A percentile compares a stretch with the other conserved stretches of the same genome.
These are phyloP conservation scores for Pythium biforme DNA, from an alignment of 352 stramenopile genomes.

Conservation along the genomic window DNA sequence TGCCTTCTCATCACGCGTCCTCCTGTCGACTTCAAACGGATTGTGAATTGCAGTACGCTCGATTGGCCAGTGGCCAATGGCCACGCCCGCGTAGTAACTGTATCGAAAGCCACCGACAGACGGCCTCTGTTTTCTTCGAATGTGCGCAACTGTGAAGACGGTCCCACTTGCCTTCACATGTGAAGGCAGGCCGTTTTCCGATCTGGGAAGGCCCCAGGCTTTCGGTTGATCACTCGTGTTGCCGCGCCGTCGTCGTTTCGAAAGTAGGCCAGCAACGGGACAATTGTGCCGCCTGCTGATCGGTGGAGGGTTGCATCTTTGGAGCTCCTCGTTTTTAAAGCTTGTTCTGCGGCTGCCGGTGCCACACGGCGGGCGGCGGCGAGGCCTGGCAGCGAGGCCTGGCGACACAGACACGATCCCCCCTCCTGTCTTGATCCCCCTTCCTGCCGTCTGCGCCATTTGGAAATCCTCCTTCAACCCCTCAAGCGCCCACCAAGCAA, in stretches of 20 bases:
- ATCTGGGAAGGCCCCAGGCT: not conserved
- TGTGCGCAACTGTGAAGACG: not conserved
- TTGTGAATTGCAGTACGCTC: not conserved
- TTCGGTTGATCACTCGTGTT: not conserved
- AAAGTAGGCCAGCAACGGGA: not conserved
- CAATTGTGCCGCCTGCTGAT: not conserved
- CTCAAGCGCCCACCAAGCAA: not conserved
- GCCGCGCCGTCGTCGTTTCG: not conserved
- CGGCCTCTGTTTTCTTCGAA: too few relatives aligned
- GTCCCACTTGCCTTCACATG: not conserved
- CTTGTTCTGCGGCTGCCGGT: not conserved
- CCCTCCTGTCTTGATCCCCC: too few relatives aligned
- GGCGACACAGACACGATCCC: not conserved
- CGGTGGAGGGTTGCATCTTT: not conserved
- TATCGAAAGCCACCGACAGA: too few relatives aligned
- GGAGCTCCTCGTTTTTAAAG: not conserved
- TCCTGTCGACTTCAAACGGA: not conserved
- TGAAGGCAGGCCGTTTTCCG: not conserved
- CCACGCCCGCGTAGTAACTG: too few relatives aligned
- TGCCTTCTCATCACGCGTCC: slow-evolving; percentile 7
- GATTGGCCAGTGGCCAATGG: not conserved
- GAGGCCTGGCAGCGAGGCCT: not conserved
- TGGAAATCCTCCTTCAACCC: not conserved
- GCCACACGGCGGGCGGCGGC: not conserved
- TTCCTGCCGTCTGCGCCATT: not conserved